phyloP scores from a whole-genome alignment of 2,329 filamentous ascomycete species.

The Hypoxylon sp. region DNA sequence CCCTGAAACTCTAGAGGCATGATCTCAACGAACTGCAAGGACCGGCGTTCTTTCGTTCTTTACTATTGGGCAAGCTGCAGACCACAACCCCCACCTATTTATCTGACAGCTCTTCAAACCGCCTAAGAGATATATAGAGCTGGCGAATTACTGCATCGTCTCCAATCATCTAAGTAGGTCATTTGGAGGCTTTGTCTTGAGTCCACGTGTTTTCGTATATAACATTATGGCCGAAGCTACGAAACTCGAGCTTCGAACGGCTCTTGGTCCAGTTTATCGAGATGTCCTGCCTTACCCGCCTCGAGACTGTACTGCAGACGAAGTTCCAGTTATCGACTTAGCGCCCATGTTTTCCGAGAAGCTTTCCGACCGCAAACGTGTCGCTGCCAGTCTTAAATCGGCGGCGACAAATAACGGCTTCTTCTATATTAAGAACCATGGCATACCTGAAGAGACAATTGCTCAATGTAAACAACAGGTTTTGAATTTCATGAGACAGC shows the following conservation, averaged over 20 bases:
- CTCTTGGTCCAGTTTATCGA: conserved; percentile 54
- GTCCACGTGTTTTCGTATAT: not conserved
- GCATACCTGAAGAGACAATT: conserved; percentile 58
- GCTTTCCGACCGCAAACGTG: conserved; percentile 55
- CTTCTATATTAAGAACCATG: conserved; percentile 69
- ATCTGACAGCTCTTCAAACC: conserved; percentile 19
- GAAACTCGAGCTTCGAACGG: conserved; percentile 54
- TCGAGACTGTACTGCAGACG: conserved; percentile 54
- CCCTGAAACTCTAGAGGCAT: conserved; percentile 5
- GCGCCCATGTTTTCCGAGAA: conserved; percentile 58
- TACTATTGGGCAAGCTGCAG: conserved; percentile 26
- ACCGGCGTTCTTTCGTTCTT: conserved; percentile 4
- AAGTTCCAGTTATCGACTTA: conserved; percentile 70
- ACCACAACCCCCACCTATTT: conserved; percentile 31
- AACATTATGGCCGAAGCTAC: conserved; percentile 47
- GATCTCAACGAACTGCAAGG: conserved; percentile 13
- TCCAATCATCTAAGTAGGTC: not conserved
- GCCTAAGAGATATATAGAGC: conserved; percentile 26
- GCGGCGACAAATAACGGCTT: conserved; percentile 68
- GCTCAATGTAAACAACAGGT: conserved; percentile 53
- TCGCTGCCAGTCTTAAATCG: conserved; percentile 60
- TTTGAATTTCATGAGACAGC: conserved; percentile 65
- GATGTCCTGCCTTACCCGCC: conserved; percentile 53
- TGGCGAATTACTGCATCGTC: not conserved
- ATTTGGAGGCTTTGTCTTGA: not conserved